phyloP scores from a whole-genome alignment of 768 basidiomycete species.

The Cytidiella melzeri region DNA sequence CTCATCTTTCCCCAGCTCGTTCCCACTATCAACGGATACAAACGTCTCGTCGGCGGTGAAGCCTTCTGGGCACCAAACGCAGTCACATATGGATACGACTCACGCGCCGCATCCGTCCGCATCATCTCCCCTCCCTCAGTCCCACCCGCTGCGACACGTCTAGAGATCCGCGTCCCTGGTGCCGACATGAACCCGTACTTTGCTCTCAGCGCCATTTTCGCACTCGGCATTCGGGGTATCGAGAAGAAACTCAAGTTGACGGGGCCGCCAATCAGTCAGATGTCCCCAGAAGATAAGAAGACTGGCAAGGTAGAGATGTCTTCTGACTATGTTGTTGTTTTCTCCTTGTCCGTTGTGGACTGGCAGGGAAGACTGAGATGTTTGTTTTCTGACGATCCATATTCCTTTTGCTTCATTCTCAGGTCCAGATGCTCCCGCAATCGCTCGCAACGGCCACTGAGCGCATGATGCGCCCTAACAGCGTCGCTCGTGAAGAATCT shows the following conservation, averaged over 20 bases:
- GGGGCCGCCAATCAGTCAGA: conserved; percentile 61
- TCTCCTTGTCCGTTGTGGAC: background rate
- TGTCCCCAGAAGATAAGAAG: conserved; percentile 49
- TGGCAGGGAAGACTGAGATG: background rate
- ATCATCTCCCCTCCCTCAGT: conserved; percentile 90
- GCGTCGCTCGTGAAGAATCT: conserved; percentile 69
- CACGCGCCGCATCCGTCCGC: conserved; percentile 85
- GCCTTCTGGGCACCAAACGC: conserved; percentile 94
- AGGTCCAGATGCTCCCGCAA: conserved; percentile 72
- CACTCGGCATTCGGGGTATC: conserved; percentile 84
- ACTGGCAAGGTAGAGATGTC: conserved; percentile 42
- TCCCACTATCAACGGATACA: conserved; percentile 95
- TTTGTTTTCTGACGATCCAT: background rate
- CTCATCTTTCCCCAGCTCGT: conserved; percentile 45
- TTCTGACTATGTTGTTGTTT: background rate
- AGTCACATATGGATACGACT: conserved; percentile 93
- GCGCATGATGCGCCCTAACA: conserved; percentile 70
- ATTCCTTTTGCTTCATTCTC: conserved; percentile 12
- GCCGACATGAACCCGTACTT: conserved; percentile 97
- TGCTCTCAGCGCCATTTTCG: conserved; percentile 81
- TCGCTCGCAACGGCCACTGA: conserved; percentile 76
- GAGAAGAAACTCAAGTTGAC: conserved; percentile 64
- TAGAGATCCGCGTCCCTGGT: conserved; percentile 93
- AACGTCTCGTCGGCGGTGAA: conserved; percentile 90
- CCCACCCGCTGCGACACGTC: conserved; percentile 73